Base-by-base conservation (phyloP, 352 stramenopile genomes). In the Globisporangium heterothallicum region DNA sequence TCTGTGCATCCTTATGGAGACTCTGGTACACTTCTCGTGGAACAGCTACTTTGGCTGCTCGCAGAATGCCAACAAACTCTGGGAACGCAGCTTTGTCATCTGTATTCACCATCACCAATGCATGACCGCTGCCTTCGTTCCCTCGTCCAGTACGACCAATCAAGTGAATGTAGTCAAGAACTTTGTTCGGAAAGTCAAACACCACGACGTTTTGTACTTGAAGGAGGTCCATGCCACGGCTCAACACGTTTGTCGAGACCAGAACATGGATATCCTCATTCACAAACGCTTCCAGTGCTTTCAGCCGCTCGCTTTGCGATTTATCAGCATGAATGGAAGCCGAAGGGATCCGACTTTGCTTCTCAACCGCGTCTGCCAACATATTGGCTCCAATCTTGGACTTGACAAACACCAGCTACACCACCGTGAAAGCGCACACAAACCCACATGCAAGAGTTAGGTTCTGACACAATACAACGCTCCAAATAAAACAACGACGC, bases 401-500 rank as follows among this genome's bases (percentile, higher is more conserved):
- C 19, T 67, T 64, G 6, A 92, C 81, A 59, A 89, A 92, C 22
- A 92, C 75, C 25, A 92, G 59, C 81, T 91, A 40, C 13, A 7
- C 6, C 45, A 19, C 16, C n/a, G n/a, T n/a, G n/a, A n/a, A n/a
- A n/a, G 25, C 16, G 57, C 6, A 48, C 4, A 53, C 27, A 52
- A 30, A 34, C 4, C 36, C n/a, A 42, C 3, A 40, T 5, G 18
- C 6, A 19, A 44, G 5, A 22, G 16, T 19, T 32, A 18, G 19
- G 12, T 43, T 10, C 38, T 19, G 6, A 0, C 27, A 58, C 2
- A 46, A 19, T 4, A 42, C 6, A 24, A 49, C 30, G 13, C 5
- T 21, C 6, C 4, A 38, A 36, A 14, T 42, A 3, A 26, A 2
- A 14, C 3, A 7, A 29, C 16, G 36, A 41, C 6, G 3, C 53